Evolutionary conservation across 1,284 basidiomycete species (phyloP), one percentile per base, ranked within the genome.

Genomic region (Ustilago trichophora): DNA sequence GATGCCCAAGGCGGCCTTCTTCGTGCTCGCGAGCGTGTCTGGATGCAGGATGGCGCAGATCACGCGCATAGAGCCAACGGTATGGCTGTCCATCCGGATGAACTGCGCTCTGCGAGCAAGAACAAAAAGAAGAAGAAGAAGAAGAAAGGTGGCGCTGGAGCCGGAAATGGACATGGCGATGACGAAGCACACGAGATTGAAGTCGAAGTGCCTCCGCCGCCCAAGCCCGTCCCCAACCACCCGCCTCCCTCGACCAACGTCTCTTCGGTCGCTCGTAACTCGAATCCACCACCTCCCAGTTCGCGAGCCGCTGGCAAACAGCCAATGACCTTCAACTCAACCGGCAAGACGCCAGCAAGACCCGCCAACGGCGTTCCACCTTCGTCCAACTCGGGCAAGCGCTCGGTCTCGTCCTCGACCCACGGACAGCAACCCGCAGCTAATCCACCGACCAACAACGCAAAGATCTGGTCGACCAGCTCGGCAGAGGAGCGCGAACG

Each of bases 401-500:
- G 83, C 9, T 84, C 83, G 18, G 82, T 64, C 82, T 86, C 89
- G 69, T 53, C 64, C 27, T 68, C 65, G 21, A 67, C 65, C 7
- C 65, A 68, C 18, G 65, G 53, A 32, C 65, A 62, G 37, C 52
- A 52, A 29, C 54, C 65, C 19, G 45, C 50, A 29, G 38, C 33
- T 41, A 48, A 55, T 24, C 38, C 52, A 3, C 15, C 58, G 6
- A 13, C 43, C 42, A 63, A 47, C 63, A 53, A 62, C 24, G 65
- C 72, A 35, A 60, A 66, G 40, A 69, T 73, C 45, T 75, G 73
- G 73, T 73, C 93, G 90, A 91, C 89, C 77, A 93, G 91, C 62
- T 91, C 88, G 80, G 76, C 87, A 10, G 91, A 96, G 82, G 95
- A 98, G 83, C 88, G 96, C 24, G 93, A 97, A 82, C 88, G 91